A percentile compares a stretch with the other conserved stretches of the same genome.
phyloP scores from a whole-genome alignment of 306 rosid species.

The Hippophae gyantsensis region DNA sequence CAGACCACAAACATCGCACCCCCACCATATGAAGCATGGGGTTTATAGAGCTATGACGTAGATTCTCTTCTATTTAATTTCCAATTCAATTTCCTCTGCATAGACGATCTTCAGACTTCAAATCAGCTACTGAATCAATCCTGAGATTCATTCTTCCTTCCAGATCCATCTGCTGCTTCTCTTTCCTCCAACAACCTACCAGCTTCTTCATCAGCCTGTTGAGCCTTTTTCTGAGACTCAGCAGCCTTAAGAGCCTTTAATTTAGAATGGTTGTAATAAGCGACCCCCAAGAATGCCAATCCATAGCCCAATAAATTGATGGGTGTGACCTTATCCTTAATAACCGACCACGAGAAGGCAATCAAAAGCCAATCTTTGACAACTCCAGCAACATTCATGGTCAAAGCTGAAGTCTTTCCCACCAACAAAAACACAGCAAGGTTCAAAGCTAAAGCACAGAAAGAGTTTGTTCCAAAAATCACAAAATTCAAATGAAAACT shows the following conservation, averaged over 20 bases:
- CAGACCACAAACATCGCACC: no score
- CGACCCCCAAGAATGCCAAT: slow-evolving; percentile 78
- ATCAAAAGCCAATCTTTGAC: slow-evolving; percentile 94
- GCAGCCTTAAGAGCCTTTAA: slow-evolving; percentile 86
- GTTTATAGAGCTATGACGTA: slow-evolving; percentile 1
- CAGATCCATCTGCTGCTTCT: slow-evolving; percentile 44
- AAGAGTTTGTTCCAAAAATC: slow-evolving; percentile 64
- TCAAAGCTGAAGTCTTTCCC: slow-evolving; percentile 93
- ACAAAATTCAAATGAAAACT: slow-evolving; percentile 62
- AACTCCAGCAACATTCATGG: slow-evolving; percentile 98
- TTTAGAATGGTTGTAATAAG: slow-evolving; percentile 81
- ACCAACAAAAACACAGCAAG: slow-evolving; percentile 82
- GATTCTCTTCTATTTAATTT: slow-evolving; percentile 5
- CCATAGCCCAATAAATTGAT: slow-evolving; percentile 77
- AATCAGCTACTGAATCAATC: slow-evolving; percentile 30
- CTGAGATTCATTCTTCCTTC: slow-evolving; percentile 56
- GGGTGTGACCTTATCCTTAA: slow-evolving; percentile 81
- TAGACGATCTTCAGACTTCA: slow-evolving; percentile 18
- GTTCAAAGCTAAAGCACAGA: slow-evolving; percentile 81
- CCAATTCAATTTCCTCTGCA: not conserved
- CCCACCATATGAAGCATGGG: not conserved
- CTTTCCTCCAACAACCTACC: slow-evolving; percentile 82
- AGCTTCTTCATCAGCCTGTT: slow-evolving; percentile 75
- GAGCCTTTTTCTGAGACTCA: slow-evolving; percentile 80
- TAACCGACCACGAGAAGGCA: slow-evolving; percentile 96